These are phyloP conservation scores for Suhomyces kunorum DNA, from an alignment of 1,139 yeast species.

Conservation along the genomic window DNA sequence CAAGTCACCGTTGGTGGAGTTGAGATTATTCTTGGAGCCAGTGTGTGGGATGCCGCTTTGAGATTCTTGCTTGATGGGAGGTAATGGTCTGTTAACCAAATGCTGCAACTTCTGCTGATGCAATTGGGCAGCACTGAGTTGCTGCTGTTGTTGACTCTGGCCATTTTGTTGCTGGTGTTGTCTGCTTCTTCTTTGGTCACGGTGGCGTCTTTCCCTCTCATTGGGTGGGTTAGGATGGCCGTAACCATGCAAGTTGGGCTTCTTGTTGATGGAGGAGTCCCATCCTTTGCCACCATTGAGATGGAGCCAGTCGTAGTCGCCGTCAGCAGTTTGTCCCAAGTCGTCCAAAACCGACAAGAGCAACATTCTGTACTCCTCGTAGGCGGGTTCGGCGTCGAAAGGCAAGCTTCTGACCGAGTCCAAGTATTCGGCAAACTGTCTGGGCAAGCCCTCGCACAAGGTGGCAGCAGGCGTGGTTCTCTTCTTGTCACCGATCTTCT, in stretches of 20 bases:
- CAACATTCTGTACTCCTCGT: constrained; percentile 76
- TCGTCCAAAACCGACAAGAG: constrained; percentile 73
- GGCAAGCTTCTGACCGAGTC: constrained; percentile 79
- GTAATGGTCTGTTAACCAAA: constrained; percentile 52
- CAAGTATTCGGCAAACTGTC: constrained; percentile 83
- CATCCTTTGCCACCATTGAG: constrained; percentile 91
- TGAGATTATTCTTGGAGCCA: constrained; percentile 17
- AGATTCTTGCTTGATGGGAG: constrained; percentile 50
- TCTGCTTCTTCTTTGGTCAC: constrained; percentile 46
- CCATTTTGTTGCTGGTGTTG: constrained; percentile 34
- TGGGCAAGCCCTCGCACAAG: constrained; percentile 80
- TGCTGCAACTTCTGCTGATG: constrained; percentile 55
- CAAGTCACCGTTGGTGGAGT: constrained; percentile 16
- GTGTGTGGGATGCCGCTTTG: constrained; percentile 21
- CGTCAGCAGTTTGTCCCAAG: constrained; percentile 75
- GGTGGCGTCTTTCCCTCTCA: constrained; percentile 37
- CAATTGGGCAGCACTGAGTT: constrained; percentile 44
- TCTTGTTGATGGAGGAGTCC: constrained; percentile 79
- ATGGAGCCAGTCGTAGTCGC: constrained; percentile 92
- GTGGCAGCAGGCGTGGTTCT: constrained; percentile 80
- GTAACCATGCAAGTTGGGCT: constrained; percentile 89
- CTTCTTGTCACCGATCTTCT: constrained; percentile 93
- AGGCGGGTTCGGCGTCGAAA: constrained; percentile 94
- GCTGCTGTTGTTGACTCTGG: constrained; percentile 33
- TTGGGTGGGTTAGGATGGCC: constrained; percentile 62